phyloP scores from a whole-genome alignment of 2,329 filamentous ascomycete species.

The Ophiostoma piceae region DNA sequence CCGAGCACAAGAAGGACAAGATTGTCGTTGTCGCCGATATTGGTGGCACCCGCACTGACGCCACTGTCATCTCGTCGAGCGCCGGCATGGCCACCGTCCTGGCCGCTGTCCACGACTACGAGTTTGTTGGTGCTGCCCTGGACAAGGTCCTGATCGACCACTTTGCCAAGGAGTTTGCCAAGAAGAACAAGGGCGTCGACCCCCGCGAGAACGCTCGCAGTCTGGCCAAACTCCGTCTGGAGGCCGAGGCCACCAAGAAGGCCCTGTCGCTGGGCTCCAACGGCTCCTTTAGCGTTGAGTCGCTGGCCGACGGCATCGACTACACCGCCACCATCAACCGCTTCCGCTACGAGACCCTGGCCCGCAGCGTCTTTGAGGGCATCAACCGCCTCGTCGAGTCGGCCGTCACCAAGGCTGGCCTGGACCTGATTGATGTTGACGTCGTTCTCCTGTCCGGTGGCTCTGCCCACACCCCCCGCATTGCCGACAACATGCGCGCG shows the following conservation, averaged over 20 bases:
- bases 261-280: conserved; percentile 82
- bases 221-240: conserved; percentile 85
- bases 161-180: conserved; percentile 97
- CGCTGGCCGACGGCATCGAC: conserved; percentile 80
- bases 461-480: conserved; percentile 87
- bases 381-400: conserved; percentile 81
- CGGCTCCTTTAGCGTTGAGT: conserved; percentile 89
- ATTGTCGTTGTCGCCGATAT: conserved; percentile 86
- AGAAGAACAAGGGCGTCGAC: conserved; percentile 83
- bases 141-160: conserved; percentile 91
- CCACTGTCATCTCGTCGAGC: conserved; percentile 82
- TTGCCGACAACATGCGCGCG: conserved; percentile 70
- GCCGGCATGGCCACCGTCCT: conserved; percentile 95
- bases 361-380: conserved; percentile 77
- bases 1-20: conserved; percentile 74
- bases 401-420: conserved; percentile 82
- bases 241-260: conserved; percentile 88
- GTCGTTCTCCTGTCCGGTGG: conserved; percentile 93
- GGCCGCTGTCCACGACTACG: conserved; percentile 91
- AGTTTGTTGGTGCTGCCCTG: conserved; percentile 77
- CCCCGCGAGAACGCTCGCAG: conserved; percentile 75
- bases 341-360: conserved; percentile 84
- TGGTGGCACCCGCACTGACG: conserved; percentile 86
- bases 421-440: conserved; percentile 88
- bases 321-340: conserved; percentile 91